Percentiles rank a stretch among this genome's conserved stretches.
Conservation (phyloP, 768 basidiomycete species). For the Rossbeevera mucosa region DNA sequence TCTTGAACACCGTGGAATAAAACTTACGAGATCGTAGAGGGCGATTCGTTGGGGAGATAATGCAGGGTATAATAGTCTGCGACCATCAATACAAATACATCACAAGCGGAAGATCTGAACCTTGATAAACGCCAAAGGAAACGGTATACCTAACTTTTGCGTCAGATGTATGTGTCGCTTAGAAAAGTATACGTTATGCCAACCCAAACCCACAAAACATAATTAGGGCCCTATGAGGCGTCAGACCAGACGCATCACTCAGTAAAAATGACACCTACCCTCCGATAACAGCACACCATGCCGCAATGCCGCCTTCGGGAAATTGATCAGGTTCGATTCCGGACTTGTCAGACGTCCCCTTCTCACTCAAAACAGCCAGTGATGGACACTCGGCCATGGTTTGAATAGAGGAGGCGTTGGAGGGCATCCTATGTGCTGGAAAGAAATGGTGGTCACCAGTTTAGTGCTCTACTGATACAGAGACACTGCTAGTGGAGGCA, state of each 20-base stretch:
- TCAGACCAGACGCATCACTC: not conserved
- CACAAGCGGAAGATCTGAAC: slow-evolving; percentile 5
- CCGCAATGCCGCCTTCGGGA: slow-evolving; percentile 27
- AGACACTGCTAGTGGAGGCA: not conserved
- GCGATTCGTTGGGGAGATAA: slow-evolving; percentile 31
- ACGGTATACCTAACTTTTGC: slow-evolving; percentile 27
- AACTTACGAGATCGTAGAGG: slow-evolving; percentile 37
- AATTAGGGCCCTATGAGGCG: slow-evolving; percentile 23
- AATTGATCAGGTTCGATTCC: slow-evolving; percentile 9
- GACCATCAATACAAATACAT: not conserved
- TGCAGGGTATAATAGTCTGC: slow-evolving; percentile 37
- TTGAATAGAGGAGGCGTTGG: slow-evolving; percentile 1
- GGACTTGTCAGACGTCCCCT: not conserved
- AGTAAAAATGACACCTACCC: slow-evolving; percentile 8
- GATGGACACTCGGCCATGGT: not conserved
- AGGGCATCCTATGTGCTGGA: slow-evolving; percentile 3
- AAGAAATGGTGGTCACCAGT: not conserved
- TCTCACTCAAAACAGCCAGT: not conserved
- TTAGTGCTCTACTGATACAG: not conserved
- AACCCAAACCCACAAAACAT: slow-evolving; percentile 34
- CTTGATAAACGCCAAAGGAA: slow-evolving; percentile 41
- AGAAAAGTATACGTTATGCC: not conserved
- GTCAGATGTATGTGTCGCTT: not conserved
- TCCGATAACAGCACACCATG: slow-evolving; percentile 24
- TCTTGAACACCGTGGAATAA: not conserved